phyloP scores from a whole-genome alignment of 2,329 filamentous ascomycete species.

The Aspergillus pseudoglaucus region DNA sequence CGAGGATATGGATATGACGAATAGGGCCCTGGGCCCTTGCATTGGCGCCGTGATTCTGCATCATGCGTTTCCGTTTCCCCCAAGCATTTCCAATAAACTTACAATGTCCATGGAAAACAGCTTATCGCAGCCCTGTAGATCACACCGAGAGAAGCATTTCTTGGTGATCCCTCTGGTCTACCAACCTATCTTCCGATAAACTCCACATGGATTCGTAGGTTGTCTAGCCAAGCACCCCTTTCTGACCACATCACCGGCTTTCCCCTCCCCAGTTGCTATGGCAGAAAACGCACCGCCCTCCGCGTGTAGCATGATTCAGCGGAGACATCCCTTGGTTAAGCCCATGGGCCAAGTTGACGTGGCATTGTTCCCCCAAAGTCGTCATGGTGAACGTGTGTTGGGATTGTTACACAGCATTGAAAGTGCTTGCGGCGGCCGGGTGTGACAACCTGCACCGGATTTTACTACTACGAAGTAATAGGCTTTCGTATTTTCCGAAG shows the following conservation, averaged over 20 bases:
- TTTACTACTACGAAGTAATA: too few relatives aligned
- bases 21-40: background rate
- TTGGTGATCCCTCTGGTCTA: background rate
- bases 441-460: too few relatives aligned
- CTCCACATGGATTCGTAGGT: background rate
- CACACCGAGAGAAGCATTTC: background rate
- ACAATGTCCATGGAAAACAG: background rate
- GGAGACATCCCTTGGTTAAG: background rate
- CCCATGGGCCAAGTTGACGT: background rate
- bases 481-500: too few relatives aligned
- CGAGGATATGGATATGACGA: background rate
- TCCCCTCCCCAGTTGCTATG: background rate
- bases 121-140: background rate
- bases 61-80: background rate
- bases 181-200: background rate
- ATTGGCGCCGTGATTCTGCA: background rate
- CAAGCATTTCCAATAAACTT: background rate
- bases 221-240: background rate
- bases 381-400: background rate
- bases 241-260: background rate
- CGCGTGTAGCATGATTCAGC: background rate
- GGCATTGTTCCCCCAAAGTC: background rate
- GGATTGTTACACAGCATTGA: background rate
- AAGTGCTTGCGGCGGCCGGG: background rate
- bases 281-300: background rate